These are phyloP conservation scores for Candida sonorensis DNA, from an alignment of 805 yeast genomes.

Conservation along the genomic window DNA sequence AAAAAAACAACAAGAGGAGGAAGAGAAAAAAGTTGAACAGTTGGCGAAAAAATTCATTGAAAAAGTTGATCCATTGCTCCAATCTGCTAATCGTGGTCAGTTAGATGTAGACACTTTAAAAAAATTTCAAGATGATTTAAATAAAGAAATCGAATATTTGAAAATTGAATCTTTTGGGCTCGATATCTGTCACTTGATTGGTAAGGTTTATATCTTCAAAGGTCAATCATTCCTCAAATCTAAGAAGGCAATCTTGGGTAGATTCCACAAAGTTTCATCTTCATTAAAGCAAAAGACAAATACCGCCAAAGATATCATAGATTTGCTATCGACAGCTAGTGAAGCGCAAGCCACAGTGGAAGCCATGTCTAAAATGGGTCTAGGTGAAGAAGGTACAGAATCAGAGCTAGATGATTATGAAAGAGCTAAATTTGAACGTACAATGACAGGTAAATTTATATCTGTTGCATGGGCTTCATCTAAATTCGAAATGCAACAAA, in stretches of 20 bases:
- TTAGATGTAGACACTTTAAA: constrained; percentile 35
- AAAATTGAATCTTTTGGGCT: constrained; percentile 83
- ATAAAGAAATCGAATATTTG: constrained; percentile 75
- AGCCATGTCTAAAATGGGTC: constrained; percentile 60
- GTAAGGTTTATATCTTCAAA: constrained; percentile 60
- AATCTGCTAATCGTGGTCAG: constrained; percentile 9
- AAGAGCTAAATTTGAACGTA: constrained; percentile 61
- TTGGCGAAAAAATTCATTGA: constrained; percentile 48
- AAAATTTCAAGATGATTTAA: constrained; percentile 55
- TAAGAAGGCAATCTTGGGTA: constrained; percentile 64
- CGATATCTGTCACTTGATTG: constrained; percentile 71
- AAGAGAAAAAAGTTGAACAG: constrained; percentile 44
- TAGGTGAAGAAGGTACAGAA: constrained; percentile 30
- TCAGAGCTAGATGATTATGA: constrained; percentile 36
- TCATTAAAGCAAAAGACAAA: constrained; percentile 69
- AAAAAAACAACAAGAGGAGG: constrained; percentile 26
- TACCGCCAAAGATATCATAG: constrained; percentile 63
- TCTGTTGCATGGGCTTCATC: constrained; percentile 86
- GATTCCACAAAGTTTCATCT: constrained; percentile 45
- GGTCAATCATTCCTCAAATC: constrained; percentile 59
- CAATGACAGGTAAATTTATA: constrained; percentile 69
- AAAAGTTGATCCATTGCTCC: constrained; percentile 33
- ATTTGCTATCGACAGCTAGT: constrained; percentile 63
- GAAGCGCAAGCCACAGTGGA: constrained; percentile 78
- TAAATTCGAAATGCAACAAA: constrained; percentile 68